phyloP scores from a whole-genome alignment of 495 filamentous ascomycete species.

The Trichocladium antarcticum region DNA sequence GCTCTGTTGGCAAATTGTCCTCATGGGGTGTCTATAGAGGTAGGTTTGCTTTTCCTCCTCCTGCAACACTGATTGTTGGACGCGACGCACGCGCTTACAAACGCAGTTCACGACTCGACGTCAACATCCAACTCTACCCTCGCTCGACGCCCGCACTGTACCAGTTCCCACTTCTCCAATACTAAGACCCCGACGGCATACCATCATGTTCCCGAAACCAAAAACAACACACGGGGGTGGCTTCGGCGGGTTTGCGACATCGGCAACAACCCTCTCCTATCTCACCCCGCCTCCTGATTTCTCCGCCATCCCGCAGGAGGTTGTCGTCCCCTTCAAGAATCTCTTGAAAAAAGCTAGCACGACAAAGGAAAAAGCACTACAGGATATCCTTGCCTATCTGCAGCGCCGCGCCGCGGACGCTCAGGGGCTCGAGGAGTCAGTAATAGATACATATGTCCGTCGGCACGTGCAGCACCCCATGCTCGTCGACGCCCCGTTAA shows the following conservation, averaged over 20 bases:
- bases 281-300: slow-evolving; percentile 77
- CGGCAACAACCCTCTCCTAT: slow-evolving; percentile 58
- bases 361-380: slow-evolving; percentile 86
- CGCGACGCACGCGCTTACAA: too few species aligned
- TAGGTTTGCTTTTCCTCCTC: too few species aligned
- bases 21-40: too few species aligned
- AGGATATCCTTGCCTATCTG: slow-evolving; percentile 66
- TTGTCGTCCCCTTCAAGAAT: slow-evolving; percentile 84
- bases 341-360: slow-evolving; percentile 84
- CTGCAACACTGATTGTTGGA: too few species aligned
- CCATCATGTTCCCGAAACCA: not conserved
- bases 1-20: too few species aligned
- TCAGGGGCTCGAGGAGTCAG: slow-evolving; percentile 56
- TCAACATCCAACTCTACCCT: too few species aligned
- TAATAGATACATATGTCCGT: slow-evolving; percentile 82
- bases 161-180: too few species aligned
- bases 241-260: slow-evolving; percentile 31
- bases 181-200: not conserved
- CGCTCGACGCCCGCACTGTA: too few species aligned
- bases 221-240: not conserved
- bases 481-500: not conserved
- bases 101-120: too few species aligned
- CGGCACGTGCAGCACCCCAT: not conserved
- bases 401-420: slow-evolving; percentile 33
- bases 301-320: slow-evolving; percentile 61